Percentiles rank a stretch among this genome's conserved stretches.
Evolutionary conservation across 352 stramenopile genomes (phyloP).

Genomic region (Saprolegnia diclina): DNA sequence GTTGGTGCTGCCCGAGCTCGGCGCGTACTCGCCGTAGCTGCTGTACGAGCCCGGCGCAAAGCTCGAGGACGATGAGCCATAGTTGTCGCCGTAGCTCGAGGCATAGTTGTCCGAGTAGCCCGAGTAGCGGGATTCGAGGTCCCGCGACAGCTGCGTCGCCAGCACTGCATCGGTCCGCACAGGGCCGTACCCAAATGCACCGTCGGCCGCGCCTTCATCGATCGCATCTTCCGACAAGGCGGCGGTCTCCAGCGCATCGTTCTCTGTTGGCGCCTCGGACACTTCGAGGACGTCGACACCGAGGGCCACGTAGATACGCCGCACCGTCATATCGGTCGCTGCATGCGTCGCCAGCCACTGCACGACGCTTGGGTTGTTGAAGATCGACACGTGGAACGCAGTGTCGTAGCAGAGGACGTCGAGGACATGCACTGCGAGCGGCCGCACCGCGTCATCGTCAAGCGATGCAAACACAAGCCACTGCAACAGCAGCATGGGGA

Average conservation of each 20-base stretch:
- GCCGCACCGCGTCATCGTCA: not conserved
- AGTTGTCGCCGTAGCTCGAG: not conserved
- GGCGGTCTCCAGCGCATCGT: not conserved
- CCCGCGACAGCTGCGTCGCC: not conserved
- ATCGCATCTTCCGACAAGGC: not conserved
- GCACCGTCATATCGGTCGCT: not conserved
- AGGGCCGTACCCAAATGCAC: not conserved
- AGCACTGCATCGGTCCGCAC: not conserved
- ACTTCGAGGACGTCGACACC: constrained; percentile 2
- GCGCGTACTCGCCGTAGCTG: not conserved
- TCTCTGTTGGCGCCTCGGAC: not conserved
- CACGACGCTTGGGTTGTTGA: not conserved
- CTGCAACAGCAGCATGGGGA: constrained; percentile 15
- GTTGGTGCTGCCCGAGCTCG: not conserved
- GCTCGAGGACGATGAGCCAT: not conserved
- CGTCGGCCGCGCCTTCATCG: constrained; percentile 10
- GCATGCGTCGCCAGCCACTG: not conserved
- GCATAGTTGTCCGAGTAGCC: not conserved
- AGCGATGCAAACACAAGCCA: constrained; percentile 24
- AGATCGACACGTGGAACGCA: not conserved
- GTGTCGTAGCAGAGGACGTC: constrained; percentile 6
- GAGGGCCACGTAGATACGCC: constrained; percentile 13
- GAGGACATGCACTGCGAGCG: not conserved
- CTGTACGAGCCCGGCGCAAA: not conserved
- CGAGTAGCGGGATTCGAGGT: not conserved